Evolutionary conservation across 257 asterid genomes (phyloP).

Genomic region (Solanum lycopersicoides): DNA sequence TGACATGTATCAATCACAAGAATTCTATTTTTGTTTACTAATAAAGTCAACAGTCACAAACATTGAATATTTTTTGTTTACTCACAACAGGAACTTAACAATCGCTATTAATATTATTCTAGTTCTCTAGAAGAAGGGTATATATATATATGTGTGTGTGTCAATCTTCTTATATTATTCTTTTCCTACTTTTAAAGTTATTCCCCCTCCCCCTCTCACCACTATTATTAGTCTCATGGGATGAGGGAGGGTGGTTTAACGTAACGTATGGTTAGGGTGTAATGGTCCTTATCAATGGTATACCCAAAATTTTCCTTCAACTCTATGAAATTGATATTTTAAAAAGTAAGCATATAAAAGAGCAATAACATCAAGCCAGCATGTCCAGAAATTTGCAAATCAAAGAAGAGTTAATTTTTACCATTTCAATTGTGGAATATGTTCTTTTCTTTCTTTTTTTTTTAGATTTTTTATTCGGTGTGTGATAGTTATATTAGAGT

Average conservation of each 20-base stretch:
- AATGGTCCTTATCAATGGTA: neutral
- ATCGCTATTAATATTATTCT: neutral
- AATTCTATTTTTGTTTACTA: neutral
- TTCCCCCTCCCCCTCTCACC: neutral
- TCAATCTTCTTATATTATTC: no score
- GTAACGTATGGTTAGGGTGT: neutral
- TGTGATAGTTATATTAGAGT: neutral
- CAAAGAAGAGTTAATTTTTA: neutral
- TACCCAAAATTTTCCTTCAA: neutral
- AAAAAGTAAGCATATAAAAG: neutral
- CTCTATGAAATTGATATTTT: neutral
- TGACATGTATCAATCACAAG: neutral
- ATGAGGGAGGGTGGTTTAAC: neutral
- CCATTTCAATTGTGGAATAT: neutral
- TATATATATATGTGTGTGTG: no score
- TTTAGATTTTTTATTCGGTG: no score
- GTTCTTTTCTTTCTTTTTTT: no score
- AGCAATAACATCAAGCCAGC: neutral
- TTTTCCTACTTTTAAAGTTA: neutral
- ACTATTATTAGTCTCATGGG: neutral
- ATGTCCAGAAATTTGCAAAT: neutral
- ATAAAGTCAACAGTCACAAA: neutral
- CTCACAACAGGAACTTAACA: neutral
- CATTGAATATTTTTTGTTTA: no score
- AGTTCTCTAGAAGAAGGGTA: neutral